Percentiles rank a stretch among this genome's conserved stretches.
Evolutionary conservation across 805 yeast genomes (phyloP).

Genomic region (Kodamaea jinghongensis): DNA sequence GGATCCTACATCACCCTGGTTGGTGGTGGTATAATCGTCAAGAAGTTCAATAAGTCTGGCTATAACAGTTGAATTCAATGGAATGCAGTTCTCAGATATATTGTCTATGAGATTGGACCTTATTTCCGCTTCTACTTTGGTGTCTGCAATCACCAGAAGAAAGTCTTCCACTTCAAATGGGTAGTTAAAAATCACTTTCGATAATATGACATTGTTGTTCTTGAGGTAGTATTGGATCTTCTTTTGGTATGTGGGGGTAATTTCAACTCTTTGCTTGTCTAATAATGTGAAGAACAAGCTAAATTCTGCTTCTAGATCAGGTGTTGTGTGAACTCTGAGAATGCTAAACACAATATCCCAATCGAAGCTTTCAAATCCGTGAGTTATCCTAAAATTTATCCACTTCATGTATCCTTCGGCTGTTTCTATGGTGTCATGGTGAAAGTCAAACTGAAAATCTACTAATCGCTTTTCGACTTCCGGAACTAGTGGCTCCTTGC

Average conservation of each 20-base stretch:
- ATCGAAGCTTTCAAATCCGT: slow-evolving; percentile 1
- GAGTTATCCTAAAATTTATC: slow-evolving; percentile 11
- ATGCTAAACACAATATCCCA: slow-evolving; percentile 21
- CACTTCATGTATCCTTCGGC: slow-evolving; percentile 36
- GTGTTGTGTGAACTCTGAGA: slow-evolving; percentile 14
- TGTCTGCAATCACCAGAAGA: slow-evolving; percentile 22
- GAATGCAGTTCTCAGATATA: slow-evolving; percentile 15
- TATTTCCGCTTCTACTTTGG: slow-evolving; percentile 21
- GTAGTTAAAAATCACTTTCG: slow-evolving; percentile 34
- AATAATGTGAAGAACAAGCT: slow-evolving; percentile 19
- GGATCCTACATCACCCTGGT: slow-evolving; percentile 92
- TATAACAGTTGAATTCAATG: neutral
- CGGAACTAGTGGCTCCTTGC: neutral
- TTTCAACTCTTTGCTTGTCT: neutral
- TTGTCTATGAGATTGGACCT: slow-evolving; percentile 26
- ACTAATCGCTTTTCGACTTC: neutral
- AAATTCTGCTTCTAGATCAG: slow-evolving; percentile 26
- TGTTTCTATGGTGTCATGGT: slow-evolving; percentile 27
- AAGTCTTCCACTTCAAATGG: slow-evolving; percentile 19
- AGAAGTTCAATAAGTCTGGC: slow-evolving; percentile 34
- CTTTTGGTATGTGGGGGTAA: slow-evolving; percentile 11
- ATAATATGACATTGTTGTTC: slow-evolving; percentile 37
- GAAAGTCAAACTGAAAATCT: slow-evolving; percentile 27
- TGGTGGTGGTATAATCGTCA: slow-evolving; percentile 74
- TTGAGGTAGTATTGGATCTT: slow-evolving; percentile 38